These are phyloP conservation scores for Auriculariales sp. DNA, from an alignment of 768 basidiomycete genomes.

Conservation along the genomic window DNA sequence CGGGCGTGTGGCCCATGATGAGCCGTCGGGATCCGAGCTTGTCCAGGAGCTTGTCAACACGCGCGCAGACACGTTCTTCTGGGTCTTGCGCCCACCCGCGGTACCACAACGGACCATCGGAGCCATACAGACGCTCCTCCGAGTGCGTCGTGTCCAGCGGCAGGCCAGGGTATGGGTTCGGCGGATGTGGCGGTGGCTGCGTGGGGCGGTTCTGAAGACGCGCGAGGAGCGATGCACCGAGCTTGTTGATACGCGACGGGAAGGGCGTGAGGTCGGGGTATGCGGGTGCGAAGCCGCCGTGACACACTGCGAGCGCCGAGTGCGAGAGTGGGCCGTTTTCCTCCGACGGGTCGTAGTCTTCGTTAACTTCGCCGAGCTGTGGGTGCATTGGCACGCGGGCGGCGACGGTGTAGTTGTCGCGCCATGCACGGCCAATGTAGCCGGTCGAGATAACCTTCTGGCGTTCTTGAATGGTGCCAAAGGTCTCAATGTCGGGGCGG, in stretches of 20 bases:
- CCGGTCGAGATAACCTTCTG: constrained; percentile 64
- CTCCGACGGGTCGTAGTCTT: constrained; percentile 30
- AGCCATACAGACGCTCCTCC: constrained; percentile 57
- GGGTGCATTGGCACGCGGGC: constrained; percentile 71
- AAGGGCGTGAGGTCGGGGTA: constrained; percentile 64
- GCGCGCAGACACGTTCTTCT: constrained; percentile 49
- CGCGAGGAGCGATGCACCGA: constrained; percentile 52
- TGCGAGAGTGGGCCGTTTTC: constrained; percentile 48
- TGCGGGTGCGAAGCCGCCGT: constrained; percentile 75
- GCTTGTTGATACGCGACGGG: constrained; percentile 65
- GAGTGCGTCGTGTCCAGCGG: constrained; percentile 48
- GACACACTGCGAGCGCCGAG: constrained; percentile 81
- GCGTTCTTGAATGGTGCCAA: constrained; percentile 55
- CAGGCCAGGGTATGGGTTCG: constrained; percentile 55
- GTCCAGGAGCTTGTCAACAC: constrained; percentile 54
- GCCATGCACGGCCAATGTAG: constrained; percentile 69
- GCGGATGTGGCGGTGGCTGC: constrained; percentile 67
- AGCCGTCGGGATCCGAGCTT: constrained; percentile 73
- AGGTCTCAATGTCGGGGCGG: constrained; percentile 67
- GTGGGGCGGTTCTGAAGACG: constrained; percentile 54
- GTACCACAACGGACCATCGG: constrained; percentile 87
- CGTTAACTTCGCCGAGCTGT: constrained; percentile 51
- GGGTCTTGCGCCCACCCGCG: constrained; percentile 76
- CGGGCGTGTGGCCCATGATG: constrained; percentile 95
- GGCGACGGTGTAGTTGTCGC: constrained; percentile 69